A percentile compares a stretch with the other conserved stretches of the same genome.
Evolutionary conservation across 805 yeast genomes (phyloP).

Genomic region (Metschnikowia anglica): DNA sequence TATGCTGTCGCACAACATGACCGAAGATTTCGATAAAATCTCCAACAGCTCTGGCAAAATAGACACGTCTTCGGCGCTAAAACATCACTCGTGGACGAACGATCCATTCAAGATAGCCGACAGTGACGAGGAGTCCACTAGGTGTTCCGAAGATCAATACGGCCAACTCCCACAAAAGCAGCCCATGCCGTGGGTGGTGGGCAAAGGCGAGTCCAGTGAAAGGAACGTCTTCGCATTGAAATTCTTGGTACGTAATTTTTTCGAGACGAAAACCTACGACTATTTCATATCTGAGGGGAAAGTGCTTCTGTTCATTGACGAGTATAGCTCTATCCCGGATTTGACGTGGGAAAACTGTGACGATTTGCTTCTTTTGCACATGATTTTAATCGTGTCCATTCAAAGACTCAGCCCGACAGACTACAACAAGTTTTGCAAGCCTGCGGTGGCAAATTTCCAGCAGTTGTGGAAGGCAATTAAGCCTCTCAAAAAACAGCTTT

Average conservation of each 20-base stretch:
- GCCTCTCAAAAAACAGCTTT: conserved; percentile 28
- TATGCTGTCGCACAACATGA: conserved; percentile 49
- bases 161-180: conserved; percentile 23
- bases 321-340: conserved; percentile 32
- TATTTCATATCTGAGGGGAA: conserved; percentile 38
- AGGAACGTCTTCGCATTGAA: conserved; percentile 35
- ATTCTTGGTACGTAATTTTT: conserved; percentile 42
- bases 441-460: conserved; percentile 16
- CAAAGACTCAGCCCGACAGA: conserved; percentile 36
- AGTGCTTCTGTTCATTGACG: conserved; percentile 37
- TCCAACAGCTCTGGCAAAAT: neutral
- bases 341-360: conserved; percentile 49
- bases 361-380: conserved; percentile 45
- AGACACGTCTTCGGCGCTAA: conserved; percentile 2
- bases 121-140: conserved; percentile 7
- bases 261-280: conserved; percentile 38
- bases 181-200: conserved; percentile 30
- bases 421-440: conserved; percentile 14
- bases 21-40: conserved; percentile 30
- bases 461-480: conserved; percentile 21
- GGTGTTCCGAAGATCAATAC: neutral
- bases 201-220: conserved; percentile 9
- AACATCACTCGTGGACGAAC: conserved; percentile 12
- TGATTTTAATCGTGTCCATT: conserved; percentile 44
- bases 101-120: conserved; percentile 10